These are phyloP conservation scores for Vachellia pachyceras DNA, from an alignment of 306 rosid species.

Conservation along the genomic window DNA sequence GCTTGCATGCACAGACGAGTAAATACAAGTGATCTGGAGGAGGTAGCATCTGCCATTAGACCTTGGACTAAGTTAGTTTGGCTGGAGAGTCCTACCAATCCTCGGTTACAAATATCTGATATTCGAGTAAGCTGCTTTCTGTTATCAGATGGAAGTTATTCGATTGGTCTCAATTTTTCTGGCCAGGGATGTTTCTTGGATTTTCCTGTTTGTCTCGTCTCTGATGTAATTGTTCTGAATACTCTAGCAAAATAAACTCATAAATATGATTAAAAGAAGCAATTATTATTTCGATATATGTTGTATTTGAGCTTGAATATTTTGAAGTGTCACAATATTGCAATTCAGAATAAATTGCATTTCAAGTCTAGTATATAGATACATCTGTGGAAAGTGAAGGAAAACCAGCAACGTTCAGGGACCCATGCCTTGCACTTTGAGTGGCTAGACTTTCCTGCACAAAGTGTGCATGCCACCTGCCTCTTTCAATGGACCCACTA, in stretches of 20 bases:
- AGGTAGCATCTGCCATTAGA: slow-evolving; percentile 81
- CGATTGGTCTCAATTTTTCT: background rate
- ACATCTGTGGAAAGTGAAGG: background rate
- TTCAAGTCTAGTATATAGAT: background rate
- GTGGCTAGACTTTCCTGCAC: background rate
- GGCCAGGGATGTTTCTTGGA: background rate
- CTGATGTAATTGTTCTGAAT: background rate
- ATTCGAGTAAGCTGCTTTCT: slow-evolving; percentile 68
- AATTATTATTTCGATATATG: background rate
- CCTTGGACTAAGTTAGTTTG: slow-evolving; percentile 91
- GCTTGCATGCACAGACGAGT: slow-evolving; percentile 68
- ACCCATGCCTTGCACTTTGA: background rate
- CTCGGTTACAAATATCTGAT: slow-evolving; percentile 79
- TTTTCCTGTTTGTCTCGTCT: background rate
- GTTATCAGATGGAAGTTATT: background rate
- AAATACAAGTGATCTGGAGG: slow-evolving; percentile 78
- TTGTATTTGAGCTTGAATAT: background rate
- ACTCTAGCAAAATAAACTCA: background rate
- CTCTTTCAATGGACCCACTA: too few relatives aligned
- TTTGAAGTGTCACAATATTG: background rate
- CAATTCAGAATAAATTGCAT: background rate
- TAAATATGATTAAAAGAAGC: background rate
- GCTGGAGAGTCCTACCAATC: slow-evolving; percentile 98
- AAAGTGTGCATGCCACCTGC: background rate
- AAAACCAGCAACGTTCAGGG: background rate